These are phyloP conservation scores for Skeletonema grethae DNA, from an alignment of 108 stramenopile genomes.

Conservation along the genomic window DNA sequence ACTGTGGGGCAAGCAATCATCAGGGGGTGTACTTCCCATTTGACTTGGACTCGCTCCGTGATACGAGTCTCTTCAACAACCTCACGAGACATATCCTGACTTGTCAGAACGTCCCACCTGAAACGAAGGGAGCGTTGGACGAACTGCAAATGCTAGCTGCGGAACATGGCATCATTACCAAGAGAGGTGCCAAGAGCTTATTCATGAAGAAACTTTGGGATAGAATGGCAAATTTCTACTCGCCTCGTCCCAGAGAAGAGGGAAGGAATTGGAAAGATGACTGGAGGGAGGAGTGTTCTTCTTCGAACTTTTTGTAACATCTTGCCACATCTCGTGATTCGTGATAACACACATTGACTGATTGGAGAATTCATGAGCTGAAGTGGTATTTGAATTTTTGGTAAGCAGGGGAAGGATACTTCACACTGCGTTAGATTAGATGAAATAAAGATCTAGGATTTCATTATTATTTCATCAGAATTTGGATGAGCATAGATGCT, in stretches of 20 bases:
- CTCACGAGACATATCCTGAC: not conserved
- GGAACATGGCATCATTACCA: conserved; percentile 1
- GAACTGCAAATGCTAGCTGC: conserved; percentile 18
- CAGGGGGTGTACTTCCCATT: conserved; percentile 13
- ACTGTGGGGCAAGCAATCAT: not conserved
- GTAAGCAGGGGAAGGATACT: too few species aligned
- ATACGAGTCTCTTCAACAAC: conserved; percentile 8
- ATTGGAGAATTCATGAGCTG: too few species aligned
- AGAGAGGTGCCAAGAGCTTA: conserved; percentile 12
- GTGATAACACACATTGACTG: too few species aligned
- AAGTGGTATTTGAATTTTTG: too few species aligned
- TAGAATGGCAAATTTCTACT: conserved; percentile 7
- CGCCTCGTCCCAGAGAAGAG: not conserved
- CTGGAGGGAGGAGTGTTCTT: too few species aligned
- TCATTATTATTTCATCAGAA: too few species aligned
- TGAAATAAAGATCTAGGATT: too few species aligned
- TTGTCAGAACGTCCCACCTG: conserved; percentile 9
- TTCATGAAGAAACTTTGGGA: conserved; percentile 24
- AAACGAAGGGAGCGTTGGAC: conserved; percentile 2
- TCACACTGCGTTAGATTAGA: too few species aligned
- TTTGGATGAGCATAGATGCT: too few species aligned
- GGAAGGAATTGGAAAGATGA: too few species aligned
- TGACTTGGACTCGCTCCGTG: not conserved
- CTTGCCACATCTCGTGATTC: too few species aligned
- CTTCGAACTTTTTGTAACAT: too few species aligned